Conservation (phyloP, 176 grass and related monocot genomes). For the Oryza longistaminata region DNA sequence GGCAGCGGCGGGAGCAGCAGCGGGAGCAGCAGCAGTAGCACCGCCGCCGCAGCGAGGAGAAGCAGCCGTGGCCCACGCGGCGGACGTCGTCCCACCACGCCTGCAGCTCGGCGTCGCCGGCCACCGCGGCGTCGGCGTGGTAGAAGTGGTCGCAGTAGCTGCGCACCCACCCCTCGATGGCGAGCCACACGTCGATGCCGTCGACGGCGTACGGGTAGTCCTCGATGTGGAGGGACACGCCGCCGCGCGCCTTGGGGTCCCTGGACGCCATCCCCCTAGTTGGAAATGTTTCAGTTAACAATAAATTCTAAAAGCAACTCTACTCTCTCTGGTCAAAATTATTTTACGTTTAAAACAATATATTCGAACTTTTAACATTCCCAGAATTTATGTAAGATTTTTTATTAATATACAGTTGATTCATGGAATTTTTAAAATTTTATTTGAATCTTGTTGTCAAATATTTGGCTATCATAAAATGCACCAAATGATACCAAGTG, state of each 20-base stretch:
- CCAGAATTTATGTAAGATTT: too few species aligned
- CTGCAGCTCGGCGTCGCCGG: slow-evolving; percentile 59
- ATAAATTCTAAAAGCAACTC: too few species aligned
- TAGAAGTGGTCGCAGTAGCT: slow-evolving; percentile 79
- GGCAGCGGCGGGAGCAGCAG: slow-evolving; percentile 39
- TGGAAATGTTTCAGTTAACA: too few species aligned
- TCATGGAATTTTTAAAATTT: too few species aligned
- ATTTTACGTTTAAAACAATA: too few species aligned
- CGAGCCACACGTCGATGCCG: slow-evolving; percentile 80
- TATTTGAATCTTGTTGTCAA: too few species aligned
- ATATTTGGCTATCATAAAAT: too few species aligned
- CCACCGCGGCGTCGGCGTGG: slow-evolving; percentile 44
- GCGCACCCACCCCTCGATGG: slow-evolving; percentile 75
- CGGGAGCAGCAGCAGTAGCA: slow-evolving; percentile 36
- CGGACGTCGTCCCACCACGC: slow-evolving; percentile 85
- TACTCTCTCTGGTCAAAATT: too few species aligned
- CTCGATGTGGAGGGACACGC: slow-evolving; percentile 50
- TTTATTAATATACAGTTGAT: too few species aligned
- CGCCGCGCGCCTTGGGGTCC: slow-evolving; percentile 35
- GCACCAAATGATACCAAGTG: too few species aligned
- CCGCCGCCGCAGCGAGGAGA: slow-evolving; percentile 23
- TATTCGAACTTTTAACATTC: too few species aligned
- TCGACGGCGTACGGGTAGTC: slow-evolving; percentile 90
- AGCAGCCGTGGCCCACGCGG: slow-evolving; percentile 61
- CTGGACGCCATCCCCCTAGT: slow-evolving; percentile 51